phyloP scores from a whole-genome alignment of 176 grass and related monocot species.

The Typha latifolia region DNA sequence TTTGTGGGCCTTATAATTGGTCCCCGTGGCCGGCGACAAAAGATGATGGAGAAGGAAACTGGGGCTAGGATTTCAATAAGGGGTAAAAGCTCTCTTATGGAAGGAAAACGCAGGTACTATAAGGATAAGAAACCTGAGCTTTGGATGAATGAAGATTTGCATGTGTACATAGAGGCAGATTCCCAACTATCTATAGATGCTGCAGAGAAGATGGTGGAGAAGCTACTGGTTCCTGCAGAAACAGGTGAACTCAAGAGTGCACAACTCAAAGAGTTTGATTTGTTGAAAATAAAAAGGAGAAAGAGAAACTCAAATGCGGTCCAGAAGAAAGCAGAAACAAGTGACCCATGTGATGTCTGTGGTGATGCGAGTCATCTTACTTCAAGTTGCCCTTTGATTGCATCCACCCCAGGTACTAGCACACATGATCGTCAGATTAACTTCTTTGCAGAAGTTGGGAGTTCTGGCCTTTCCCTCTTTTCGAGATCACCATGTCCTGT shows the following conservation, averaged over 20 bases:
- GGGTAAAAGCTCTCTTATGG: constrained; percentile 7
- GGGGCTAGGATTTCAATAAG: constrained; percentile 14
- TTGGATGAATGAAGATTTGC: constrained; percentile 6
- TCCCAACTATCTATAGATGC: constrained; percentile 11
- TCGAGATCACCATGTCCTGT: too few relatives aligned
- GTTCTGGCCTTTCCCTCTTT: too few relatives aligned
- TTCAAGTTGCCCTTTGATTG: constrained; percentile 8
- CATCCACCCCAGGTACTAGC: background rate
- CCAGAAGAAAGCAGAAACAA: background rate
- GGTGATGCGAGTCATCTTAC: background rate
- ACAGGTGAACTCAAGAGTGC: constrained; percentile 6
- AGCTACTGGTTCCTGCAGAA: constrained; percentile 15
- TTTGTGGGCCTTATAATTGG: constrained; percentile 24
- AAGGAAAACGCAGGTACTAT: background rate
- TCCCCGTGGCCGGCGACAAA: constrained; percentile 4
- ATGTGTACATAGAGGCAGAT: constrained; percentile 11
- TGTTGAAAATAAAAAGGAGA: background rate
- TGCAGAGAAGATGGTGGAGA: constrained; percentile 18
- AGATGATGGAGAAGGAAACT: constrained; percentile 22
- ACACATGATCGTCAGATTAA: background rate
- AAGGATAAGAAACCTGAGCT: background rate
- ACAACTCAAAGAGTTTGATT: constrained; percentile 10
- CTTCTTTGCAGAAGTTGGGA: background rate
- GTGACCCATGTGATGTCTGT: constrained; percentile 5
- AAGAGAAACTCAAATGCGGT: background rate